Conservation (phyloP, 1,139 yeast species). For the Suhomyces bribrorum region DNA sequence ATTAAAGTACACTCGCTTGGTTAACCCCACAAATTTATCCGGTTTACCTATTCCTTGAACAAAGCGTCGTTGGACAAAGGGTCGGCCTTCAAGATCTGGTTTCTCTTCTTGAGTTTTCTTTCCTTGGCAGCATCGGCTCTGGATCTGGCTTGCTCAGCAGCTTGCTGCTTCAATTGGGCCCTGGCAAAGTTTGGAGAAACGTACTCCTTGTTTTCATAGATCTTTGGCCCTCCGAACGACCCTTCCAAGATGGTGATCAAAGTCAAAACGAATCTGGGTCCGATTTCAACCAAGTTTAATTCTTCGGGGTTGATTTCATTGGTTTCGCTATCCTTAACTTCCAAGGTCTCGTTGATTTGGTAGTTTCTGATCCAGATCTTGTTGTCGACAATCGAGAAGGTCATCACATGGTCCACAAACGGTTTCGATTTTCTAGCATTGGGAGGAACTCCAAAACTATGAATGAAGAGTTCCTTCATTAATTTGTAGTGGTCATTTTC, state of each 20-base stretch:
- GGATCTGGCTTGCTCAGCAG: slow-evolving; percentile 75
- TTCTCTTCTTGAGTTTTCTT: slow-evolving; percentile 74
- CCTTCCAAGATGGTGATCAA: slow-evolving; percentile 92
- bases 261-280: slow-evolving; percentile 95
- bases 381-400: slow-evolving; percentile 88
- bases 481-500: slow-evolving; percentile 63
- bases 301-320: slow-evolving; percentile 47
- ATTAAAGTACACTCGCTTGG: background rate
- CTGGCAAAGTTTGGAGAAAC: slow-evolving; percentile 95
- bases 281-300: slow-evolving; percentile 84
- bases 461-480: slow-evolving; percentile 82
- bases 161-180: slow-evolving; percentile 79
- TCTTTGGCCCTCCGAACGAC: slow-evolving; percentile 96
- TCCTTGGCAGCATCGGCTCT: slow-evolving; percentile 81
- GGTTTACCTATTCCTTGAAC: slow-evolving; percentile 55
- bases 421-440: slow-evolving; percentile 93
- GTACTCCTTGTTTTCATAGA: slow-evolving; percentile 94
- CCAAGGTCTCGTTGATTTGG: slow-evolving; percentile 79
- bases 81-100: slow-evolving; percentile 71
- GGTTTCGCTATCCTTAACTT: slow-evolving; percentile 50
- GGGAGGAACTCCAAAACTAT: slow-evolving; percentile 95
- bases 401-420: slow-evolving; percentile 90
- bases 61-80: slow-evolving; percentile 81
- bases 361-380: slow-evolving; percentile 96
- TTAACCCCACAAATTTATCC: no score